A percentile compares a stretch with the other conserved stretches of the same genome.
Evolutionary conservation across 331 rosid species (phyloP).

Genomic region (Acacia concinna): DNA sequence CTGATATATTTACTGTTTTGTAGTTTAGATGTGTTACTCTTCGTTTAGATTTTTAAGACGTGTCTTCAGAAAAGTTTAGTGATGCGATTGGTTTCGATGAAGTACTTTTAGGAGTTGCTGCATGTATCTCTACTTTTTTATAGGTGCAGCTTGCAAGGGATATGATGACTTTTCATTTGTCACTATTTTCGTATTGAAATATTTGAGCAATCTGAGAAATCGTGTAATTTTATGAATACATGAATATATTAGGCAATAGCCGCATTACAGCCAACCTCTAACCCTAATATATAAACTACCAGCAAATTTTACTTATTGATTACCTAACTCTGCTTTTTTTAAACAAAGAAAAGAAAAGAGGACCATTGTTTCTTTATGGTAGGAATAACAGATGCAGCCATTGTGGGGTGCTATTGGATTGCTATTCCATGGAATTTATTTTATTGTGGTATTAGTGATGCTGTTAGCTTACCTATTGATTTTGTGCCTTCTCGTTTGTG

Average conservation of each 20-base stretch:
- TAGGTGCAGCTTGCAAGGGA: not conserved
- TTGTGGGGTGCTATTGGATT: not conserved
- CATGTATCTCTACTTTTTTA: not conserved
- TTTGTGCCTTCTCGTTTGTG: slow-evolving; percentile 1
- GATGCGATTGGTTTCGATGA: not conserved
- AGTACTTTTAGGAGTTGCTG: not conserved
- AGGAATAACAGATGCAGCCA: not conserved
- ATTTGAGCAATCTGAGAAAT: not conserved
- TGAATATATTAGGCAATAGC: not conserved
- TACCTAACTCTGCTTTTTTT: not conserved
- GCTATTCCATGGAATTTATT: not conserved
- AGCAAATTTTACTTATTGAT: not conserved
- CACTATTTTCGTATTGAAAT: not conserved
- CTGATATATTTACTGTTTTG: not conserved
- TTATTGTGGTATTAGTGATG: not conserved
- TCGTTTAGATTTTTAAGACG: not conserved
- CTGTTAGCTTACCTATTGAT: not conserved
- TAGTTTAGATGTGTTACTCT: not conserved
- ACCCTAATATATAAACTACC: not conserved
- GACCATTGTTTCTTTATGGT: not conserved
- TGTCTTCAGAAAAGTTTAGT: not conserved
- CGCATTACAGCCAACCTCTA: not conserved
- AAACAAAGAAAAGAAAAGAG: not conserved
- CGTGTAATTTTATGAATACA: not conserved
- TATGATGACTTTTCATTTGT: not conserved